These are phyloP conservation scores for Phytophthora meadii DNA, from an alignment of 352 stramenopile species.

Conservation along the genomic window DNA sequence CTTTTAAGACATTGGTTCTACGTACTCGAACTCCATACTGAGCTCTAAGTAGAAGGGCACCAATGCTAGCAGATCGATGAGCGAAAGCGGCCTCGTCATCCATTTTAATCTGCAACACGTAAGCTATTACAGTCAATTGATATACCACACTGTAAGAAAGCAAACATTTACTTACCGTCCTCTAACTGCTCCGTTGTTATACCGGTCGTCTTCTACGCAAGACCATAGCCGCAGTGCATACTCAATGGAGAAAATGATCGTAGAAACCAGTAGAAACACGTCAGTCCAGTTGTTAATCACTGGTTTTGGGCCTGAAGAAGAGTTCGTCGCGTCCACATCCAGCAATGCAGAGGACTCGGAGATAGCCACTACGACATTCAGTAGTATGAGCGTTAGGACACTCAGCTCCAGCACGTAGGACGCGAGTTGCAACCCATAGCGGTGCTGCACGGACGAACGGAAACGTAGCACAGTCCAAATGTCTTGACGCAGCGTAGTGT, in stretches of 20 bases:
- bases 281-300: conserved; percentile 46
- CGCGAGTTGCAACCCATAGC: conserved; percentile 51
- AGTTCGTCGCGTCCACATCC: conserved; percentile 8
- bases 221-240: conserved; percentile 68
- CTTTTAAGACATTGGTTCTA: not conserved
- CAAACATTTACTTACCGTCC: conserved; percentile 36
- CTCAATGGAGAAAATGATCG: conserved; percentile 67
- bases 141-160: not conserved
- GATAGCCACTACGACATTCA: conserved; percentile 69
- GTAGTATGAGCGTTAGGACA: conserved; percentile 60
- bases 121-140: not conserved
- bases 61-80: conserved; percentile 64
- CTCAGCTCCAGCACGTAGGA: conserved; percentile 65
- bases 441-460: conserved; percentile 51
- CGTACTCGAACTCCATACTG: conserved; percentile 53
- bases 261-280: conserved; percentile 61
- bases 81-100: conserved; percentile 61
- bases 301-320: conserved; percentile 3
- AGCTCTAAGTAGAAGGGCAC: conserved; percentile 73
- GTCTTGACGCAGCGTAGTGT: conserved; percentile 46
- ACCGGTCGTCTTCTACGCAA: conserved; percentile 66
- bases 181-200: conserved; percentile 36
- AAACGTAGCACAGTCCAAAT: conserved; percentile 72
- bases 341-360: conserved; percentile 44
- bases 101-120: conserved; percentile 52